Percentiles rank a stretch among this genome's conserved stretches.
Evolutionary conservation across 73 alveolate genomes (phyloP).

Genomic region (Blepharisma japonicum): DNA sequence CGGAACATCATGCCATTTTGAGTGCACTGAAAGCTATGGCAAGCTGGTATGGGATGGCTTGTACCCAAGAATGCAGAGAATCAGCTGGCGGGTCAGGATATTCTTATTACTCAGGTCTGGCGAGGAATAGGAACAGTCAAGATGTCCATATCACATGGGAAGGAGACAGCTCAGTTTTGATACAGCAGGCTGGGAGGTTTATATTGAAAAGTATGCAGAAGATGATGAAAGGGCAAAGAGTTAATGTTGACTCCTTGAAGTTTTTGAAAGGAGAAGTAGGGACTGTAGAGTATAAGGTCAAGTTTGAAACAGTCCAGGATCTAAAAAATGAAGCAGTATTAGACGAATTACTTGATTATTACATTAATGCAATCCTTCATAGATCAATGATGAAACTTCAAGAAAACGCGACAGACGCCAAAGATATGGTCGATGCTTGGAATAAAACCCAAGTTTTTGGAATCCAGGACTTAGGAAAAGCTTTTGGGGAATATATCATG

Average conservation of each 20-base stretch:
- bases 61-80: constrained; percentile 59
- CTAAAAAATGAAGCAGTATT: not conserved
- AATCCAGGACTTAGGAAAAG: not conserved
- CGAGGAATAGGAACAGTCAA: constrained; percentile 7
- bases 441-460: constrained; percentile 3
- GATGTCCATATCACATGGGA: constrained; percentile 62
- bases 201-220: constrained; percentile 38
- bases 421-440: not conserved
- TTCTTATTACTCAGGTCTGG: constrained; percentile 61
- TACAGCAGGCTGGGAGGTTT: constrained; percentile 65
- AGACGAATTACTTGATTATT: not conserved
- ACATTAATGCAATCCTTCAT: not conserved
- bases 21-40: constrained; percentile 50
- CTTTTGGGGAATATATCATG: not conserved
- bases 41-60: constrained; percentile 45
- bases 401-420: not conserved
- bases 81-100: constrained; percentile 73
- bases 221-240: constrained; percentile 37
- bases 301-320: not conserved
- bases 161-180: constrained; percentile 82
- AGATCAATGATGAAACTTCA: not conserved
- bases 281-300: not conserved
- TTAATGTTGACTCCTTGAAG: not conserved
- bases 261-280: not conserved
- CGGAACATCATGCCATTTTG: constrained; percentile 34